Conservation (phyloP, 768 basidiomycete genomes). For the Mrakia frigida region DNA sequence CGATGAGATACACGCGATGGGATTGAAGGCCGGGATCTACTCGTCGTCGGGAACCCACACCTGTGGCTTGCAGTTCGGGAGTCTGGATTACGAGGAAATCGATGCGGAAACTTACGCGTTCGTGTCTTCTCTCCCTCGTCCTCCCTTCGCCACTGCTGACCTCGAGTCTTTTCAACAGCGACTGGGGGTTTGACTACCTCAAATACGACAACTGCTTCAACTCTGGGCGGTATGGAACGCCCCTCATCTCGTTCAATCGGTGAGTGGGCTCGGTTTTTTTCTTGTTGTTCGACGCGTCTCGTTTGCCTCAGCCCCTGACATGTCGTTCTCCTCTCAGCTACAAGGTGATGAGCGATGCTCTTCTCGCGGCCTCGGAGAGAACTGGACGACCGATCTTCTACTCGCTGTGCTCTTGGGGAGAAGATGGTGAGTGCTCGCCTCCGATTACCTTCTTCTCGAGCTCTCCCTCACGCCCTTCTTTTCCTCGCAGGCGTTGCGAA, state of each 20-base stretch:
- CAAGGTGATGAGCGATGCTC: conserved; percentile 26
- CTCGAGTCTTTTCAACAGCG: neutral
- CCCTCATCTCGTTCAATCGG: conserved; percentile 18
- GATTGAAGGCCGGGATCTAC: conserved; percentile 45
- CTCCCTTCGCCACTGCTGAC: neutral
- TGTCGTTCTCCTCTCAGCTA: neutral
- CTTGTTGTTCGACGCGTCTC: too few relatives aligned
- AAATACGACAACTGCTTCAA: conserved; percentile 31
- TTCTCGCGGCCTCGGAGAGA: neutral
- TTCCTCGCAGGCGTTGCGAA: conserved; percentile 3
- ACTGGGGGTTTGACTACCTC: conserved; percentile 32
- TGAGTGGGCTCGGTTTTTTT: neutral
- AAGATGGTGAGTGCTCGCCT: conserved; percentile 22
- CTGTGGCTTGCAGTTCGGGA: conserved; percentile 47
- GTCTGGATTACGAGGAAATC: conserved; percentile 50
- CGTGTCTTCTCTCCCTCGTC: neutral
- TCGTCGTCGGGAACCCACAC: conserved; percentile 42
- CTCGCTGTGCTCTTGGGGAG: conserved; percentile 29
- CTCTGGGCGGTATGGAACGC: conserved; percentile 5
- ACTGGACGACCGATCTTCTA: conserved; percentile 18
- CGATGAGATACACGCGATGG: conserved; percentile 35
- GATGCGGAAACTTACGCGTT: conserved; percentile 53
- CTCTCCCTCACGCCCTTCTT: too few relatives aligned
- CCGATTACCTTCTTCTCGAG: too few relatives aligned
- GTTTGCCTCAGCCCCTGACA: too few relatives aligned